These are phyloP conservation scores for Knoxia roxburghii DNA, from an alignment of 257 asterid genomes.

Conservation along the genomic window DNA sequence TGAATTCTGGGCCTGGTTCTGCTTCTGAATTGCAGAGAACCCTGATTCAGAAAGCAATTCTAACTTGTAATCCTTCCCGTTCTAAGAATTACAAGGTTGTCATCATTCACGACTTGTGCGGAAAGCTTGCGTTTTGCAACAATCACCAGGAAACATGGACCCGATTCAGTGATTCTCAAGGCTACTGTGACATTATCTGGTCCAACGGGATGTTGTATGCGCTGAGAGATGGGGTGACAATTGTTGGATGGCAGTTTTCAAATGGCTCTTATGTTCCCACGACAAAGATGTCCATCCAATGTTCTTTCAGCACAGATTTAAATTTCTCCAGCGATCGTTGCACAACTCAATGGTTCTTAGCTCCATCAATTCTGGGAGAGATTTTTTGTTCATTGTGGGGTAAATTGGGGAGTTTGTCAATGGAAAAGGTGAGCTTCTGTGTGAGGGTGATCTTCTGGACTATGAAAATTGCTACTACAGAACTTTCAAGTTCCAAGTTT, in stretches of 20 bases:
- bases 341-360: slow-evolving; percentile 22
- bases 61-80: background rate
- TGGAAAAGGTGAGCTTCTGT: slow-evolving; percentile 18
- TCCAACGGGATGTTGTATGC: background rate
- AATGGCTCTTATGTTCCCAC: background rate
- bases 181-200: background rate
- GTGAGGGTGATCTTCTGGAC: slow-evolving; percentile 25
- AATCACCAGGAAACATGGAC: background rate
- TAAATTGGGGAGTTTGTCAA: slow-evolving; percentile 31
- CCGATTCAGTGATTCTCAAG: background rate
- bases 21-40: background rate
- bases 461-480: slow-evolving; percentile 21
- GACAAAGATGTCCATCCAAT: background rate
- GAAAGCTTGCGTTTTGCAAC: background rate
- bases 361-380: slow-evolving; percentile 4
- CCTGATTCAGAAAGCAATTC: background rate
- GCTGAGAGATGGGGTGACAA: background rate
- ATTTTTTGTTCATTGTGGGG: slow-evolving; percentile 21
- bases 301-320: background rate
- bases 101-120: background rate
- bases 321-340: background rate
- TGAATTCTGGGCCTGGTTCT: background rate
- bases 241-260: background rate
- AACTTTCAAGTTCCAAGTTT: slow-evolving; percentile 28
- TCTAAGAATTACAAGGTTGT: background rate